Conservation (phyloP, 176 grass and related monocot genomes). For the Sorghum bicolor region Sorghum_bicolor_NCBIv3 NC_012873.2:51673001-51673500, state of each 20-base stretch:
- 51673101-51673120: too few species aligned
- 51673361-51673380: too few species aligned
- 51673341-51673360: too few species aligned
- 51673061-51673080: too few species aligned
- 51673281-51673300: too few species aligned
- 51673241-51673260: neutral
- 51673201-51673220: too few species aligned
- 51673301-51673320: neutral
- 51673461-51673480: neutral
- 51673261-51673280: neutral
- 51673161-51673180: neutral
- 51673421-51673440: slow-evolving; percentile 5
- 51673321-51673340: neutral
- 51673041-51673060: too few species aligned
- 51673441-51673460: neutral
- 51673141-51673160: neutral
- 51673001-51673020: too few species aligned
- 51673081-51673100: too few species aligned
- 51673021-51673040: too few species aligned
- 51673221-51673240: neutral
- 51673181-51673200: neutral
- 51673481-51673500: neutral
- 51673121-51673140: neutral
- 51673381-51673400: neutral
- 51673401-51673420: neutral